Evolutionary conservation across 176 grass and related monocot genomes (phyloP).

Genomic region (Aegilops speltoides): DNA sequence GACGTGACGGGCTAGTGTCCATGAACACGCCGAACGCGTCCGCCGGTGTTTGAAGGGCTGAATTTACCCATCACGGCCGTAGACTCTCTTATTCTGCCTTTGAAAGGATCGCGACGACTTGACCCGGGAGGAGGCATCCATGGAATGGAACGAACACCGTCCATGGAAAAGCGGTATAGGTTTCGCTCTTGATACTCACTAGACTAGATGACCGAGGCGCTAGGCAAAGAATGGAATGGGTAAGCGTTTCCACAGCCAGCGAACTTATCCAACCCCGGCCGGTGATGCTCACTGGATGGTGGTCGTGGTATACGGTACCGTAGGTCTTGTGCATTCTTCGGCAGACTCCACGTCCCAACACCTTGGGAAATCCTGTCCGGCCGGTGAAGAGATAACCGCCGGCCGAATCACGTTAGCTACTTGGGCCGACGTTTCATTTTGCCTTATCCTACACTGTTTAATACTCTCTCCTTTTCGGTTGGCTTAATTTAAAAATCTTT

Average conservation of each 20-base stretch:
- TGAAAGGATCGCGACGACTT: not conserved
- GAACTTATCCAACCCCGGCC: not conserved
- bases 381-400: not conserved
- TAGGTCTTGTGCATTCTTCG: not conserved
- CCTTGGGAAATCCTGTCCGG: not conserved
- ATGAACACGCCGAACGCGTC: too few relatives aligned
- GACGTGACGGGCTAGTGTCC: too few relatives aligned
- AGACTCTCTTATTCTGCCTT: not conserved
- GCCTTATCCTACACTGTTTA: too few relatives aligned
- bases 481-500: too few relatives aligned
- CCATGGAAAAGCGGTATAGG: too few relatives aligned
- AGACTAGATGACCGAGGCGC: too few relatives aligned
- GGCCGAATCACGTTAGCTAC: not conserved
- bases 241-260: not conserved
- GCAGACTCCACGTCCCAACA: not conserved
- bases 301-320: not conserved
- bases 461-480: too few relatives aligned
- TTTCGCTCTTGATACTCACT: too few relatives aligned
- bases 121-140: not conserved
- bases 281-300: not conserved
- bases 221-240: too few relatives aligned
- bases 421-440: too few relatives aligned
- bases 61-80: too few relatives aligned
- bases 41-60: too few relatives aligned
- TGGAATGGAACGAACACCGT: not conserved